These are phyloP conservation scores for Ceratopteris richardii DNA, from an alignment of 75 land plant genomes.

Conservation along the genomic window DNA sequence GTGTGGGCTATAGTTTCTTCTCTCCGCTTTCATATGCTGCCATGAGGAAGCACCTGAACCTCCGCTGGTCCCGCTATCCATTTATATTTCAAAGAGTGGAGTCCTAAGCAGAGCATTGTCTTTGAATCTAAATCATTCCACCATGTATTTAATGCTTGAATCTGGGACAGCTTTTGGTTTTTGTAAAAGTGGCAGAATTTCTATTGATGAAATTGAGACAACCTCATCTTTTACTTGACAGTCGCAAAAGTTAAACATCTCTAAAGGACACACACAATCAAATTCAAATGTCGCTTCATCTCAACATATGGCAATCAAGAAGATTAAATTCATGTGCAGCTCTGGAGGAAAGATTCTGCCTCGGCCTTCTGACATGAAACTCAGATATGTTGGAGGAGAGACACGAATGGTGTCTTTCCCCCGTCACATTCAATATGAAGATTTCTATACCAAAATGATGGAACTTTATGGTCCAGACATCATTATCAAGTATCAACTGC, in stretches of 20 bases:
- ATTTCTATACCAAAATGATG: slow-evolving; percentile 51
- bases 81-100: too few relatives aligned
- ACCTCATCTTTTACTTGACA: neutral
- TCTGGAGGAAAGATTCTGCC: slow-evolving; percentile 78
- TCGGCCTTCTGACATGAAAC: slow-evolving; percentile 78
- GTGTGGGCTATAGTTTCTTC: too few relatives aligned
- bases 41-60: neutral
- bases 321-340: slow-evolving; percentile 64
- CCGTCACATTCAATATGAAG: slow-evolving; percentile 43
- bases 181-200: neutral
- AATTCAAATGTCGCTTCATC: neutral
- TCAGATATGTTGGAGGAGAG: slow-evolving; percentile 85
- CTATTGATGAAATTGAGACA: neutral
- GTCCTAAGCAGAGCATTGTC: neutral
- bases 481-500: slow-evolving; percentile 60
- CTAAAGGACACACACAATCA: too few relatives aligned
- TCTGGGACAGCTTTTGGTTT: neutral
- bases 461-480: slow-evolving; percentile 41
- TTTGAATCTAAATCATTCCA: neutral
- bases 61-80: neutral
- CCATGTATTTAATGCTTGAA: neutral
- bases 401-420: slow-evolving; percentile 50
- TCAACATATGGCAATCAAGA: slow-evolving; percentile 4
- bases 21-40: neutral
- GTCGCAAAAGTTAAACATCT: neutral